Evolutionary conservation across 352 stramenopile species (phyloP), one percentile per base, ranked within the genome.

Genomic region (Globisporangium parvum): DNA sequence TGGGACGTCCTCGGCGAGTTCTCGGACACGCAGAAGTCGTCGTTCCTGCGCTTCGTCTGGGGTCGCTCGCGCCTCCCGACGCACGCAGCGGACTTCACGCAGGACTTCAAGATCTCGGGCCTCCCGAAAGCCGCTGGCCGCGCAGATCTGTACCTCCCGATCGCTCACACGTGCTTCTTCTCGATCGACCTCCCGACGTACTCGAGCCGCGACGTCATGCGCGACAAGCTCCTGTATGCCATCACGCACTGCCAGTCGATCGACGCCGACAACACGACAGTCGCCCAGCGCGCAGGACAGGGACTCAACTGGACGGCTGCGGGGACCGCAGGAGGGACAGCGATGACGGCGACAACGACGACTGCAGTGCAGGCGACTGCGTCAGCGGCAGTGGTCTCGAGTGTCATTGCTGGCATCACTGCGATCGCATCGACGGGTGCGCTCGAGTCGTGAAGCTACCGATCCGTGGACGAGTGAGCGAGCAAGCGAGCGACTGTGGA

Each of bases 161-260:
- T 93, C 59, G 85, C 85, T 1, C 83, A 95, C 59, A 95, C 85
- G 21, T 95, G 85, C 87, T 95, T 95, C 64, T 95, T 95, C 63
- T 95, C 85, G 33, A 91, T 95, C 53, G 85, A 95, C 54, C 51
- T 95, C 26, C 84, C 85, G 5, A 72, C 70, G 26, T 94, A 95
- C 54, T 80, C 84, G 41, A 75, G 65, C 9, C 79, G 67, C 33
- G 73, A 92, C 5, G 80, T 95, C 26, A 92, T 92, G 80, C 63
- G 63, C 15, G 84, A 93, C 51, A 90, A 91, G 55, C 64, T 95
- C 10, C 63, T 95, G 59, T 95, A 95, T 64, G 85, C 85, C 31
- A 95, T 95, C 61, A 93, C 82, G 11, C 77, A 95, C 57, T 95
- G 85, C 60, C 81, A 91, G 53, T 91, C 81, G 3, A 93, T 94